Conservation (phyloP, 164 flowering plant genomes). For the Pachysandra terminalis region DNA sequence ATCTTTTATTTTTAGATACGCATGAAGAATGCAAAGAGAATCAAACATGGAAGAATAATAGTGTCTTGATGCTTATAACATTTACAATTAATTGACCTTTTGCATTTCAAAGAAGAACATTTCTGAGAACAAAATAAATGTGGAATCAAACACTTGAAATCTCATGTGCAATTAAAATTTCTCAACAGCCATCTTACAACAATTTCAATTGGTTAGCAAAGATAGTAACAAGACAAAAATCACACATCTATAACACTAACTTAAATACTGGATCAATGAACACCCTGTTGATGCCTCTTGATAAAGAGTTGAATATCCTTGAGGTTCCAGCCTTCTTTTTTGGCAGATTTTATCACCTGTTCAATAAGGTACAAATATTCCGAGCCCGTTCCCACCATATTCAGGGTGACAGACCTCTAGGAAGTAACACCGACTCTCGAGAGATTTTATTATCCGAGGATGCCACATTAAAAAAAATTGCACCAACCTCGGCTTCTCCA, state of each 20-base stretch:
- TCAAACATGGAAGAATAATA: too few relatives aligned
- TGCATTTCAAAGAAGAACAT: too few relatives aligned
- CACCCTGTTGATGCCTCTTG: conserved; percentile 6
- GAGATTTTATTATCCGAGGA: conserved; percentile 26
- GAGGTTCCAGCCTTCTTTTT: neutral
- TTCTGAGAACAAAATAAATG: neutral
- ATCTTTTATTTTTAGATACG: too few relatives aligned
- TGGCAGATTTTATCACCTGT: neutral
- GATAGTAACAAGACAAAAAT: neutral
- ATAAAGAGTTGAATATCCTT: neutral
- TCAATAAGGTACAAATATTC: neutral
- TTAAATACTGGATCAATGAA: neutral
- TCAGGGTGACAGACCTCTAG: neutral
- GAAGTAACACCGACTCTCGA: neutral
- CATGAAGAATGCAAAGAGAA: too few relatives aligned
- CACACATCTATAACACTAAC: neutral
- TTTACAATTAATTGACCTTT: too few relatives aligned
- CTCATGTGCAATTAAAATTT: neutral
- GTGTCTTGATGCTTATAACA: too few relatives aligned
- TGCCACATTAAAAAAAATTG: conserved; percentile 24
- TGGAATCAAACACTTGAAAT: neutral
- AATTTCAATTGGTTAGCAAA: neutral
- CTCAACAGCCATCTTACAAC: conserved; percentile 6
- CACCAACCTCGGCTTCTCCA: conserved; percentile 20
- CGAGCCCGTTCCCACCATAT: neutral